Conservation (phyloP, 495 filamentous ascomycete species). For the Ascobolus immersus region DNA sequence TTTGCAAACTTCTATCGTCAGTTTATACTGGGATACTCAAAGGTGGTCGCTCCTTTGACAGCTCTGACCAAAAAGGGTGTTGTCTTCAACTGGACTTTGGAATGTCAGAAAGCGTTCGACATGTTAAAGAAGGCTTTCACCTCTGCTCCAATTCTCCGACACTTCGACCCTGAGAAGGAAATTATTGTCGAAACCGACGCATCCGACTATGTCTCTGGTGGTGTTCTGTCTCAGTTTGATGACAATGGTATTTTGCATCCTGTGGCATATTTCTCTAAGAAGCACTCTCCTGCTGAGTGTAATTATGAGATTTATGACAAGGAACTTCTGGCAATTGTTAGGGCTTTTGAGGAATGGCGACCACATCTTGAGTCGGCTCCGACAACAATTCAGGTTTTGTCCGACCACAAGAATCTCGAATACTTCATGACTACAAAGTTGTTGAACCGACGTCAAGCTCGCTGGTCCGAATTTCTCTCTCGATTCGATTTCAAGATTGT, state of each 20-base stretch:
- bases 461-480: slow-evolving; percentile 3
- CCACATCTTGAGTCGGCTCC: slow-evolving; percentile 8
- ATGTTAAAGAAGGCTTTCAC: slow-evolving; percentile 2
- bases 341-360: slow-evolving; percentile 14
- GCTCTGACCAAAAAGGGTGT: background rate
- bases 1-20: slow-evolving; percentile 11
- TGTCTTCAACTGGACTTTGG: background rate
- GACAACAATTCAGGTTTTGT: slow-evolving; percentile 6
- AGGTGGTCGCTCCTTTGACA: background rate
- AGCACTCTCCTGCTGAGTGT: background rate
- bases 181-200: slow-evolving; percentile 1
- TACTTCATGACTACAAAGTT: slow-evolving; percentile 12
- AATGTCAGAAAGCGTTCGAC: background rate
- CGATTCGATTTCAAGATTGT: no score
- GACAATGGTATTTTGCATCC: background rate
- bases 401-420: slow-evolving; percentile 13
- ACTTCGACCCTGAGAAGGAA: background rate
- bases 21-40: slow-evolving; percentile 8
- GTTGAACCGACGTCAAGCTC: slow-evolving; percentile 1
- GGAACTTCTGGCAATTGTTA: slow-evolving; percentile 4
- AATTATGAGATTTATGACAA: slow-evolving; percentile 4
- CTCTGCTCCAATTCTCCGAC: background rate
- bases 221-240: background rate
- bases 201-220: slow-evolving; percentile 2
- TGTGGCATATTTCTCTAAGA: background rate